Base-by-base conservation (phyloP, 2,329 filamentous ascomycete genomes). In the Chaetomium olivaceum region DNA sequence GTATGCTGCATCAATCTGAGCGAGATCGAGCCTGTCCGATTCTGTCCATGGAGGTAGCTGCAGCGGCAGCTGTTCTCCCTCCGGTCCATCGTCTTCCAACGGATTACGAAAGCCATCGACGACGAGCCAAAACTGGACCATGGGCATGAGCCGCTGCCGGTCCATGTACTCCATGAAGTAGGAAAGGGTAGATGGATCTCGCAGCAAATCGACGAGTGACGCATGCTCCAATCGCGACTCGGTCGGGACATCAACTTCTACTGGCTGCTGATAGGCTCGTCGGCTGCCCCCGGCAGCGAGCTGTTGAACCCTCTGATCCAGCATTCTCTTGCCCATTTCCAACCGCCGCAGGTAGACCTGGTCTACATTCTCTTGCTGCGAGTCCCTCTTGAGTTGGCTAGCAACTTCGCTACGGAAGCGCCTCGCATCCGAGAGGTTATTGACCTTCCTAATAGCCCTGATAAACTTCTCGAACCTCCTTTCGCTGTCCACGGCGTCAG, bases 121-220 rank as follows among this genome's bases (percentile, higher is more conserved):
- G 3, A 98, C 95, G 50, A 99, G 89, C 93, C 94, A 99, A 77
- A 98, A 99, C 74, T 99, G 95, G 6, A 99, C 93, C 56, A 97
- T 80, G 16, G 91, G 86, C 89, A 98, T 94, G 29, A 94, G 82
- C 19, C 86, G 85, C 75, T 93, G 91, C 51, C 95, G 89, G 76
- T 99, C 95, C 95, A 99, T 99, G 74, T 93, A 98, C 76, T 99
- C 95, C 95, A 99, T 99, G 79, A 99, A 98, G 76, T 97, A 99
- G 2, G 95, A 98, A 9, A 99, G 82, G 0, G 92, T 94, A 1
- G 94, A 91, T 2, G 95, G 87, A 76, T 96, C 93, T 71, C 93
- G 90, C 65, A 99, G 83, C n/a, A 99, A 83, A 70, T 98, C 93
- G 14, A 89, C 86, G 2, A 98, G 81, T 0, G 91, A 89, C 8